These are phyloP conservation scores for Leptographium flavum DNA, from an alignment of 2,329 filamentous ascomycete species.

Conservation along the genomic window DNA sequence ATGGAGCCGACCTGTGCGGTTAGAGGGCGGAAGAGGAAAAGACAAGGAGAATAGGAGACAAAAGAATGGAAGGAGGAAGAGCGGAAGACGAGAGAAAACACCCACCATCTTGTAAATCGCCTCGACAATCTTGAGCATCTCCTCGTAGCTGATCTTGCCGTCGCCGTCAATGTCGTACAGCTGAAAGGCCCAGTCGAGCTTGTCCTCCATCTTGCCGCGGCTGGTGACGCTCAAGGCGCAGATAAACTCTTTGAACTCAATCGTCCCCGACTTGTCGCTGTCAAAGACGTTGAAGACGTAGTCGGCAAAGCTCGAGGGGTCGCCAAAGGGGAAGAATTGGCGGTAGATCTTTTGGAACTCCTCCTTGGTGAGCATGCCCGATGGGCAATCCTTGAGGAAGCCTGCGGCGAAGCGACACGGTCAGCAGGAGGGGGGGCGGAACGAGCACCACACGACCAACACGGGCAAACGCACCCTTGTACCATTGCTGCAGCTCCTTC, in stretches of 20 bases:
- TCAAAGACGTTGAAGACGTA: constrained; percentile 99
- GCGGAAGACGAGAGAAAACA: background rate
- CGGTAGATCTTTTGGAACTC: constrained; percentile 99
- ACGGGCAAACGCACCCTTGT: constrained; percentile 60
- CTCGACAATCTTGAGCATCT: constrained; percentile 98
- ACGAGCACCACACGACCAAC: background rate
- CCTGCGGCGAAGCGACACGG: constrained; percentile 37
- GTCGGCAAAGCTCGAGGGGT: constrained; percentile 93
- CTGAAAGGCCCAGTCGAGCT: constrained; percentile 98
- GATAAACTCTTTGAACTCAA: constrained; percentile 99
- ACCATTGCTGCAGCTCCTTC: constrained; percentile 99
- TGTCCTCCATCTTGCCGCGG: constrained; percentile 97
- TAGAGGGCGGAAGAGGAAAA: background rate
- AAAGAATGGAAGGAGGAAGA: constrained; percentile 3
- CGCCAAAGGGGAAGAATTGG: constrained; percentile 97
- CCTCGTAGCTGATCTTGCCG: constrained; percentile 96
- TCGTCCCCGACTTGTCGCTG: constrained; percentile 89
- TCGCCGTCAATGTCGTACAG: constrained; percentile 98
- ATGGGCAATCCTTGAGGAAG: constrained; percentile 96
- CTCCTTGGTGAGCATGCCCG: constrained; percentile 90
- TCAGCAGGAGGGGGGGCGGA: background rate
- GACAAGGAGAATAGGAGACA: background rate
- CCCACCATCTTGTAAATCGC: constrained; percentile 98
- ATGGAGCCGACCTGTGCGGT: constrained; percentile 74
- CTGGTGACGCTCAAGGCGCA: constrained; percentile 94